Conservation (phyloP, 805 yeast genomes). For the Yamadazyma akitaensis region DNA sequence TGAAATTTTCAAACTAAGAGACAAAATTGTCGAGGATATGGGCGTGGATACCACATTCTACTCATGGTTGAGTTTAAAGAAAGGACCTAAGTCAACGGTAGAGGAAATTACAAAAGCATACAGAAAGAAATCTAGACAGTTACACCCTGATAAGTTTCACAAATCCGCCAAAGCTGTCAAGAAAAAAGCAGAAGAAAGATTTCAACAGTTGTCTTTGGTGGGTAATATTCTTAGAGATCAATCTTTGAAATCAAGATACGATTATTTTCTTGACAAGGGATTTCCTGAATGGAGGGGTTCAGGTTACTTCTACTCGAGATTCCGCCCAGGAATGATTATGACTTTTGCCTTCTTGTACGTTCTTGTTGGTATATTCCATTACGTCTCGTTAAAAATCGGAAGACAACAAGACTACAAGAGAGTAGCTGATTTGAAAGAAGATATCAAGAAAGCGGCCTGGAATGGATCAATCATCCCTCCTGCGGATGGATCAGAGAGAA, state of each 20-base stretch:
- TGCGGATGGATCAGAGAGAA: slow-evolving; percentile 48
- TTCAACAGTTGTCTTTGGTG: slow-evolving; percentile 72
- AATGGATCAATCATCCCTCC: slow-evolving; percentile 48
- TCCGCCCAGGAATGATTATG: slow-evolving; percentile 60
- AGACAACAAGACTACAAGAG: slow-evolving; percentile 56
- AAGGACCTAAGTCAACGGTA: slow-evolving; percentile 43
- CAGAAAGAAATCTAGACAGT: slow-evolving; percentile 62
- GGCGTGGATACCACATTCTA: slow-evolving; percentile 65
- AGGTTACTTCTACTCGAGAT: slow-evolving; percentile 62
- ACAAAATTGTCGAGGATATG: slow-evolving; percentile 58
- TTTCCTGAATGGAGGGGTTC: slow-evolving; percentile 80
- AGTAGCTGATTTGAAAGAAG: slow-evolving; percentile 47
- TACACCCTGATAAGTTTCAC: slow-evolving; percentile 81
- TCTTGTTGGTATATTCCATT: slow-evolving; percentile 57
- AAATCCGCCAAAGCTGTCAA: slow-evolving; percentile 25
- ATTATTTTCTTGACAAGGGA: slow-evolving; percentile 76
- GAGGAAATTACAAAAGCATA: slow-evolving; percentile 64
- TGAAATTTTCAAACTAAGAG: slow-evolving; percentile 74
- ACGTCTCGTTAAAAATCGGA: slow-evolving; percentile 49
- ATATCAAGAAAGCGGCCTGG: slow-evolving; percentile 55
- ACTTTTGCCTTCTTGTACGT: slow-evolving; percentile 50
- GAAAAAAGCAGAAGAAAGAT: slow-evolving; percentile 62
- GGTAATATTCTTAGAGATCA: slow-evolving; percentile 65
- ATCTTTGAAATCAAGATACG: slow-evolving; percentile 65
- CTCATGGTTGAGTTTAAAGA: slow-evolving; percentile 55